phyloP scores from a whole-genome alignment of 2,329 filamentous ascomycete genomes.

The Colletotrichum cereale region DNA sequence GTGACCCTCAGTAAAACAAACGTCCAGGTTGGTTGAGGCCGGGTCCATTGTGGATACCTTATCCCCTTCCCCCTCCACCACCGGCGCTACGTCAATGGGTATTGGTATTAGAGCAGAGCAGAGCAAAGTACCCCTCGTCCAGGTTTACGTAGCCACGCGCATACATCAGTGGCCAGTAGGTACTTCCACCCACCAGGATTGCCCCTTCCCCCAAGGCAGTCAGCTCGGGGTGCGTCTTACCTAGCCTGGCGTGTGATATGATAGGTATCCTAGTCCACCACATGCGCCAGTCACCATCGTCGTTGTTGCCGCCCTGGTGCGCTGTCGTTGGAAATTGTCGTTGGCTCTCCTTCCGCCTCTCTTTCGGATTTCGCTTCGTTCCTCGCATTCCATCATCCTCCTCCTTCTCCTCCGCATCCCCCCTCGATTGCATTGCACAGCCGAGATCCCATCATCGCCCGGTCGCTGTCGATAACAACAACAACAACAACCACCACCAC shows the following conservation, averaged over 20 bases:
- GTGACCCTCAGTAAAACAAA: neutral
- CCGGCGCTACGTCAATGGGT: neutral
- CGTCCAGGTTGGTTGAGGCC: neutral
- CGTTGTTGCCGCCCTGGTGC: slow-evolving; percentile 3
- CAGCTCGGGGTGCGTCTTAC: neutral
- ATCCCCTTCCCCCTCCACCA: neutral
- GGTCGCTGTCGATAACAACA: neutral
- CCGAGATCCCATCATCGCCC: neutral
- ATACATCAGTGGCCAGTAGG: neutral
- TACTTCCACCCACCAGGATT: neutral
- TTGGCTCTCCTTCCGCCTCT: neutral
- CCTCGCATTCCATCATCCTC: neutral
- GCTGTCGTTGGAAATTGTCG: neutral
- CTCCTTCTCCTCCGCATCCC: neutral
- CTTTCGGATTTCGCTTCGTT: slow-evolving; percentile 5
- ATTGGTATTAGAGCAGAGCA: neutral
- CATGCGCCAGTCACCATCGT: slow-evolving; percentile 12
- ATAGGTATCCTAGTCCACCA: slow-evolving; percentile 8
- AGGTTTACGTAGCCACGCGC: neutral
- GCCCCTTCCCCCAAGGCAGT: neutral
- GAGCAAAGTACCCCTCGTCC: neutral
- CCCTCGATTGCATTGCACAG: neutral
- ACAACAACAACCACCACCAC: neutral
- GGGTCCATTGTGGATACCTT: neutral
- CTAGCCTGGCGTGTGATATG: neutral